phyloP scores from a whole-genome alignment of 2,329 filamentous ascomycete genomes.

The Didymella pinodella region DNA sequence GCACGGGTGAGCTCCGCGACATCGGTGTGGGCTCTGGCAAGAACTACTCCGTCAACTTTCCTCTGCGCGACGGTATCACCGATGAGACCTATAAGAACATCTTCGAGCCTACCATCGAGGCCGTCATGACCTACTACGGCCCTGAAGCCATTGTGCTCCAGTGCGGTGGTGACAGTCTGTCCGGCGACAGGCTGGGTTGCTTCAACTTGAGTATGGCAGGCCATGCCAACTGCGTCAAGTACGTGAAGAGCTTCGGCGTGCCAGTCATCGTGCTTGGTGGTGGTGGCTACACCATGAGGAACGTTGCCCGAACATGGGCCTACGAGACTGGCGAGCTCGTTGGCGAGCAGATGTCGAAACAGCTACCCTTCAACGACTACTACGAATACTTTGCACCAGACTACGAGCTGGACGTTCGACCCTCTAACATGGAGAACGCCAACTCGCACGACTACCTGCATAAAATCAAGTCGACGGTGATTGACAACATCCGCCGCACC shows the following conservation, averaged over 20 bases:
- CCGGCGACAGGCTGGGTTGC: conserved; percentile 71
- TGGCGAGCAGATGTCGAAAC: conserved; percentile 78
- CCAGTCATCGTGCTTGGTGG: conserved; percentile 72
- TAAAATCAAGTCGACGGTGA: conserved; percentile 70
- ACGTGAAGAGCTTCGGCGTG: conserved; percentile 71
- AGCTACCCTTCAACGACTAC: conserved; percentile 96
- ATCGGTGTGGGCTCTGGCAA: conserved; percentile 73
- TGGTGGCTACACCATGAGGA: conserved; percentile 75
- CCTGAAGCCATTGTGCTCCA: conserved; percentile 74
- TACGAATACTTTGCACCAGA: conserved; percentile 81
- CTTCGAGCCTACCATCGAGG: conserved; percentile 72
- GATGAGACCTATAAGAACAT: conserved; percentile 72
- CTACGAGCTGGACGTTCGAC: conserved; percentile 73
- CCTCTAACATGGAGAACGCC: conserved; percentile 76
- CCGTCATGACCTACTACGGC: conserved; percentile 73
- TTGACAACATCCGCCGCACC: conserved; percentile 72
- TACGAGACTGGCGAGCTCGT: conserved; percentile 81
- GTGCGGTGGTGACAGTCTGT: conserved; percentile 73
- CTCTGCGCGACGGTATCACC: conserved; percentile 73
- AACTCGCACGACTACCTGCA: conserved; percentile 73
- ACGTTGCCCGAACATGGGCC: conserved; percentile 68
- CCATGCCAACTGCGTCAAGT: conserved; percentile 74
- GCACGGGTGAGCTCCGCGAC: conserved; percentile 72
- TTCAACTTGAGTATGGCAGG: conserved; percentile 76
- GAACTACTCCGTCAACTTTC: conserved; percentile 74